Evolutionary conservation across 257 asterid species (phyloP).

Genomic region (Solanum piurae): DNA sequence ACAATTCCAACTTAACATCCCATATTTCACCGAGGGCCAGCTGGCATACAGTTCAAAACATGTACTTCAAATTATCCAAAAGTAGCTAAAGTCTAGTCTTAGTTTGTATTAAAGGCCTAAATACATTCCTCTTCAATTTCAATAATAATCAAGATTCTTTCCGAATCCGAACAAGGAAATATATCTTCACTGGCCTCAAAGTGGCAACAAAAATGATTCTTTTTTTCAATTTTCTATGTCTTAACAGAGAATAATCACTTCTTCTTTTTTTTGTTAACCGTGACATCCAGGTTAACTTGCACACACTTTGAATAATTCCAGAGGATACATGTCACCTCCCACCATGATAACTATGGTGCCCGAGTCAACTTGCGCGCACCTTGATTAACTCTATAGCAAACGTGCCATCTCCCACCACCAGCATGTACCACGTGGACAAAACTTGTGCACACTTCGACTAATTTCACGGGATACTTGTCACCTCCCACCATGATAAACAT

Average conservation of each 20-base stretch:
- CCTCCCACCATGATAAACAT: background rate
- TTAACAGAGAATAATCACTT: background rate
- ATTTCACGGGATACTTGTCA: background rate
- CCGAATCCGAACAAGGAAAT: background rate
- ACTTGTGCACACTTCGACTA: background rate
- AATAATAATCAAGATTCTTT: background rate
- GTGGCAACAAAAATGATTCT: background rate
- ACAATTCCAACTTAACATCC: background rate
- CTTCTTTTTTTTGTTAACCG: background rate
- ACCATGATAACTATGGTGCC: background rate
- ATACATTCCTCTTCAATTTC: slow-evolving; percentile 1
- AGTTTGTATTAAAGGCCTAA: background rate
- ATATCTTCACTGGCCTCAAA: background rate
- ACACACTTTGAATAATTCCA: background rate
- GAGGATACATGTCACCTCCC: background rate
- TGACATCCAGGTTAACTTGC: background rate
- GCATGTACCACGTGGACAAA: background rate
- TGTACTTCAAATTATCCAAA: background rate
- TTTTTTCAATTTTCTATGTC: background rate
- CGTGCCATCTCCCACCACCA: background rate
- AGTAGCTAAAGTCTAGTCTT: background rate
- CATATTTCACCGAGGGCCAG: background rate
- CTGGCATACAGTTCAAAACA: background rate
- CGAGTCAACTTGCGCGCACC: background rate
- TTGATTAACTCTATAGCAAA: background rate